A percentile compares a stretch with the other conserved stretches of the same genome.
phyloP scores from a whole-genome alignment of 2,329 filamentous ascomycete species.

The Trichoderma cornu-damae region DNA sequence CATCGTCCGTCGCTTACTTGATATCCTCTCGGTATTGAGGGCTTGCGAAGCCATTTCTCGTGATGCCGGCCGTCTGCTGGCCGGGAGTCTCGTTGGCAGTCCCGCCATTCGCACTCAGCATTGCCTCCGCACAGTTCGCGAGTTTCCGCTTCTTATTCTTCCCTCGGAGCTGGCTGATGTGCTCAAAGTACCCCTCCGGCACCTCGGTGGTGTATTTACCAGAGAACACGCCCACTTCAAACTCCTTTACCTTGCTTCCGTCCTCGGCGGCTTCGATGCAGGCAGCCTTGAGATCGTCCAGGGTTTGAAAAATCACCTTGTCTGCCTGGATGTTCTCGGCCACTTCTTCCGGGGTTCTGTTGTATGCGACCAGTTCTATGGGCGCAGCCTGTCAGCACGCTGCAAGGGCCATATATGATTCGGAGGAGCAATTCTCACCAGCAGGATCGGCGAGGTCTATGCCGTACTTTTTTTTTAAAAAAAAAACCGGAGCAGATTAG shows the following conservation, averaged over 20 bases:
- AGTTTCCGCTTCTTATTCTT: constrained; percentile 57
- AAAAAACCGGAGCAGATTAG: constrained; percentile 15
- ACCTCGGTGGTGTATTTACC: constrained; percentile 82
- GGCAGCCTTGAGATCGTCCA: constrained; percentile 73
- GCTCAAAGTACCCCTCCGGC: constrained; percentile 73
- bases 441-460: constrained; percentile 43
- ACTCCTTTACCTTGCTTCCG: constrained; percentile 52
- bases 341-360: constrained; percentile 37
- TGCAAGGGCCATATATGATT: constrained; percentile 2
- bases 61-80: background rate
- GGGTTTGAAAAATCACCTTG: constrained; percentile 52
- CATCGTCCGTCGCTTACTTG: constrained; percentile 26
- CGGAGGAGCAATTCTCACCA: constrained; percentile 24
- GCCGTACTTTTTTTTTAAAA: constrained; percentile 38
- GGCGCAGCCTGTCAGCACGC: background rate
- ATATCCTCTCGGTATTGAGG: constrained; percentile 29
- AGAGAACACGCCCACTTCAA: constrained; percentile 90
- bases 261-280: constrained; percentile 67
- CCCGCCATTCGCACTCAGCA: constrained; percentile 26
- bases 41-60: constrained; percentile 13
- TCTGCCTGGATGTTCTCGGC: constrained; percentile 38
- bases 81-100: constrained; percentile 51
- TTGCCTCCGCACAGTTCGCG: background rate
- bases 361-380: constrained; percentile 40
- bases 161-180: constrained; percentile 57